A percentile compares a stretch with the other conserved stretches of the same genome.
Conservation (phyloP, 169 alveolate species). For the Plasmodium billcollinsi region DNA sequence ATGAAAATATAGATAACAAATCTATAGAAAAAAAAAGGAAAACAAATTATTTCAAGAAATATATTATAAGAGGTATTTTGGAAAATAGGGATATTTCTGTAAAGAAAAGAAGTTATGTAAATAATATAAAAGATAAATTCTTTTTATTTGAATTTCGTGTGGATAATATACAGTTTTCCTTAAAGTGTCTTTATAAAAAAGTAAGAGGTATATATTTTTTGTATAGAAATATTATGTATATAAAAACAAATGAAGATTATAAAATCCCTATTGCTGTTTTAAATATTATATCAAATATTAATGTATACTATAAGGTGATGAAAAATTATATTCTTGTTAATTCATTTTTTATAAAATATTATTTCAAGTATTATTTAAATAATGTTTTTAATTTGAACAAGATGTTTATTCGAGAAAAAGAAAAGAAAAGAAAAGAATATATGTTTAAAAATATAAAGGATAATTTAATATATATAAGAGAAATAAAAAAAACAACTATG, state of each 20-base stretch:
- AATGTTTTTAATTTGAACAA: constrained; percentile 7
- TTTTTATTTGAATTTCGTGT: constrained; percentile 47
- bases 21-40: not conserved
- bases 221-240: constrained; percentile 43
- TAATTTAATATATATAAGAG: no score
- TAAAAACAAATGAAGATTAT: constrained; percentile 3
- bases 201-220: constrained; percentile 45
- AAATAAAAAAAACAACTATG: no score
- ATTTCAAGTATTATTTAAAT: constrained; percentile 33
- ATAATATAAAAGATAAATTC: constrained; percentile 42
- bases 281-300: constrained; percentile 47
- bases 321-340: constrained; percentile 19
- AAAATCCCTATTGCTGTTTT: constrained; percentile 34
- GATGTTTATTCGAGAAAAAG: not conserved
- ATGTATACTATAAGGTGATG: constrained; percentile 2
- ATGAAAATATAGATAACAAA: not conserved
- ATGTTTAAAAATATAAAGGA: no score
- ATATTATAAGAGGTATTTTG: constrained; percentile 25
- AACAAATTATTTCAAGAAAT: constrained; percentile 6
- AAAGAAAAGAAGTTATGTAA: constrained; percentile 31
- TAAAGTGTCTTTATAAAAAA: constrained; percentile 56
- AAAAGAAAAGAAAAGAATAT: not conserved
- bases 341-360: constrained; percentile 61
- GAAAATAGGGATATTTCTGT: constrained; percentile 10
- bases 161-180: constrained; percentile 24